Conservation (phyloP, 2,329 filamentous ascomycete genomes). For the Sporothrix brasiliensis region DNA sequence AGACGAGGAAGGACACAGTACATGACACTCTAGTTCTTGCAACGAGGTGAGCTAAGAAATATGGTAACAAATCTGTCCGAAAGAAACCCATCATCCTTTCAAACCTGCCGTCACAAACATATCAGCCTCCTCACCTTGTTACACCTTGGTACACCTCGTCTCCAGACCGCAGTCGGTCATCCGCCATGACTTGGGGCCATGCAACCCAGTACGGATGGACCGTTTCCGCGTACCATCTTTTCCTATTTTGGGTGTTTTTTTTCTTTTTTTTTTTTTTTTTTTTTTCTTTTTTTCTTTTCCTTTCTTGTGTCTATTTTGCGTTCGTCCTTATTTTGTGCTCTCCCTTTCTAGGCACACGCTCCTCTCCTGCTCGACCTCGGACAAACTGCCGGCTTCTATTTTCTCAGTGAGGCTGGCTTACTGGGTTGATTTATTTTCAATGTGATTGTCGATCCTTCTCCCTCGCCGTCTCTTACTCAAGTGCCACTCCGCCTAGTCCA, state of each 20-base stretch:
- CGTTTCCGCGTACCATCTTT: not conserved
- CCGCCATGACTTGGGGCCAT: not conserved
- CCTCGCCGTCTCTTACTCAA: not conserved
- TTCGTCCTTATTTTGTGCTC: too few relatives aligned
- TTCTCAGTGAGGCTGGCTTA: not conserved
- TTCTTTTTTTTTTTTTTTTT: not conserved
- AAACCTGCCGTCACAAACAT: not conserved
- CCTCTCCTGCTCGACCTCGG: not conserved
- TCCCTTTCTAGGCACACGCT: too few relatives aligned
- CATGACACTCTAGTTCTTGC: too few relatives aligned
- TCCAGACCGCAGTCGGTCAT: not conserved
- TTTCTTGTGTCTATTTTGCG: too few relatives aligned
- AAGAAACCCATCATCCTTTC: too few relatives aligned
- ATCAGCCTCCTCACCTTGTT: not conserved
- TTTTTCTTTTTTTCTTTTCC: not conserved
- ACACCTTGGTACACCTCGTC: constrained; percentile 18
- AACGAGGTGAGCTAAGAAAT: too few relatives aligned
- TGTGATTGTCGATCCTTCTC: constrained; percentile 13
- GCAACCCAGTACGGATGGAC: not conserved
- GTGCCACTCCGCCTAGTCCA: not conserved
- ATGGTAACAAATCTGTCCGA: too few relatives aligned
- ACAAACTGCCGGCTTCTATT: constrained; percentile 4
- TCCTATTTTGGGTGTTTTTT: not conserved
- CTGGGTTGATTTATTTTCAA: not conserved
- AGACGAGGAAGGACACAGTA: too few relatives aligned